Base-by-base conservation (phyloP, 768 basidiomycete species). In the Trametes sanguinea region DNA sequence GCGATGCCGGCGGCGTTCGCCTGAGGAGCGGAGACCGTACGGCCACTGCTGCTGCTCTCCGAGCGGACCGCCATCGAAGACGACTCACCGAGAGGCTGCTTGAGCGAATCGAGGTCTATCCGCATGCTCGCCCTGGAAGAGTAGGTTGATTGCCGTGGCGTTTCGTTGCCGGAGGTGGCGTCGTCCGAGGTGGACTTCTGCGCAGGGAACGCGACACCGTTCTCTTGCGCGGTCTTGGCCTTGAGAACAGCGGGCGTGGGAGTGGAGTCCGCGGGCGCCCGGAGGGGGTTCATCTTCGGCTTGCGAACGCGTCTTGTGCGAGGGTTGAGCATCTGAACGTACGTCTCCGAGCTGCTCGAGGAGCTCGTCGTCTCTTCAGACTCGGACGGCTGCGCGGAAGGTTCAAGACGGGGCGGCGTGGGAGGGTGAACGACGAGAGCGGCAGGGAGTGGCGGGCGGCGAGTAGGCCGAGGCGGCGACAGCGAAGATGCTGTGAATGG, bases 401-500 rank as follows among this genome's bases (percentile, higher is more conserved):
- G 27, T n/a, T 63, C 50, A 29, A 40, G 47, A 37, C 60, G 60
- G 10, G 66, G 67, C 2, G 69, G 73, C 10, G 71, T 70, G 6
- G 71, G 70, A 4, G 70, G 71, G 52, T 67, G 68, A 22, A 73
- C 54, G 22, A 71, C 68, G 45, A 73, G 48, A 55, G 54, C 45
- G 4, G 57, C 32, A n/a, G 33, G 52, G 54, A 39, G 66, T 67
- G 65, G 65, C 63, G 65, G 59, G 27, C 51, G 57, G 32, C n/a
- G 62, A 39, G 45, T 55, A 43, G 37, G 44, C 27, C 69, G 73
- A 40, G 35, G 65, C 51, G 74, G 70, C 72, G 42, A 85, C 77
- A 50, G 86, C 81, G 39, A 88, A 85, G 54, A 89, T 78, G 54
- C 81, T 76, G 14, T 87, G 86, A 27, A 88, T 81, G 54, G 87